phyloP scores from a whole-genome alignment of 75 land plant species.

The Pseudotsuga menziesii region DNA sequence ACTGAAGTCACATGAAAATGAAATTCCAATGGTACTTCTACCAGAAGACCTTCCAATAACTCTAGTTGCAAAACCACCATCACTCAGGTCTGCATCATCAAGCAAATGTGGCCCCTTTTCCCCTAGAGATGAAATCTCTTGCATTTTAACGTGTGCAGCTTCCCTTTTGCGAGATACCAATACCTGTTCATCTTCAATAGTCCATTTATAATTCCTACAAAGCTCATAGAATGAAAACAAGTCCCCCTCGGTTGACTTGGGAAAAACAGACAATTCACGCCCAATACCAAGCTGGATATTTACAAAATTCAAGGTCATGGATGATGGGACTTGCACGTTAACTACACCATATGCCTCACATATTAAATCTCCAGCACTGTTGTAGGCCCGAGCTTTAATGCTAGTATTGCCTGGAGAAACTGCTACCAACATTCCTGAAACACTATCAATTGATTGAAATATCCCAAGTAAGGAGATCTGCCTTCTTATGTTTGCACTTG shows the following conservation, averaged over 20 bases:
- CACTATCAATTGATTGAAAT: slow-evolving; percentile 33
- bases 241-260: slow-evolving; percentile 64
- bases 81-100: background rate
- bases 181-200: slow-evolving; percentile 67
- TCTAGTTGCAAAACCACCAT: no score
- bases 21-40: slow-evolving; percentile 55
- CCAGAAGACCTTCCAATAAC: no score
- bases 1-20: slow-evolving; percentile 71
- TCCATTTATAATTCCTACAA: slow-evolving; percentile 83
- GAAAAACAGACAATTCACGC: slow-evolving; percentile 62
- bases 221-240: slow-evolving; percentile 83
- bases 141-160: background rate
- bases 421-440: slow-evolving; percentile 63
- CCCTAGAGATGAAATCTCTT: slow-evolving; percentile 3
- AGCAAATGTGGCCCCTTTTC: slow-evolving; percentile 5
- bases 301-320: slow-evolving; percentile 54
- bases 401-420: slow-evolving; percentile 68
- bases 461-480: no score
- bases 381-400: slow-evolving; percentile 47
- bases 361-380: slow-evolving; percentile 44
- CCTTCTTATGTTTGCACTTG: no score
- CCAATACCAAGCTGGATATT: slow-evolving; percentile 80
- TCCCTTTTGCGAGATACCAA: background rate
- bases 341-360: slow-evolving; percentile 64
- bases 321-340: slow-evolving; percentile 60